phyloP scores from a whole-genome alignment of 78 protist species.

The Acrasis kona region DNA sequence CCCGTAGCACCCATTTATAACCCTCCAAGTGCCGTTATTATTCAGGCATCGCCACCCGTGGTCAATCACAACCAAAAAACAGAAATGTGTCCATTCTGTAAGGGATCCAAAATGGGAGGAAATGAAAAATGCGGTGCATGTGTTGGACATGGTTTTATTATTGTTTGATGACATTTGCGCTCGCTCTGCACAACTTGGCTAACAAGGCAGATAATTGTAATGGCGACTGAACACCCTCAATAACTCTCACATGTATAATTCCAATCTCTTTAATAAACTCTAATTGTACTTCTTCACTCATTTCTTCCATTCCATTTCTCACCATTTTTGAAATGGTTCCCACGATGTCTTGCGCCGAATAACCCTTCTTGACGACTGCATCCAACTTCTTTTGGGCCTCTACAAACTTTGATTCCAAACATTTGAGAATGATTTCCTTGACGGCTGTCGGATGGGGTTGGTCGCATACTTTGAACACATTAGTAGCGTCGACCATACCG shows the following conservation, averaged over 20 bases:
- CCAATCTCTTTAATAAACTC: conserved; percentile 61
- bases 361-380: conserved; percentile 57
- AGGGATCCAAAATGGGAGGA: no score
- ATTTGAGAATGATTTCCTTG: conserved; percentile 18
- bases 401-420: conserved; percentile 10
- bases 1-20: no score
- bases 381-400: conserved; percentile 25
- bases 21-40: no score
- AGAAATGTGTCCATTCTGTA: no score
- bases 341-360: conserved; percentile 69
- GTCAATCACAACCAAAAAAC: no score
- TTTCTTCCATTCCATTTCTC: background rate
- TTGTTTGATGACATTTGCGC: no score
- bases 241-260: conserved; percentile 55
- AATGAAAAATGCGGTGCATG: no score
- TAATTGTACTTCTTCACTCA: background rate
- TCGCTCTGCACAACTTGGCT: conserved; percentile 54
- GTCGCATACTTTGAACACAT: conserved; percentile 89
- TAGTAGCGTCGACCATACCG: conserved; percentile 55
- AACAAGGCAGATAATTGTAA: conserved; percentile 83
- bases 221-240: conserved; percentile 69
- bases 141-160: no score
- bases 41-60: no score
- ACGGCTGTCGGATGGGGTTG: conserved; percentile 92
- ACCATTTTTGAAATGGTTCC: conserved; percentile 48